These are phyloP conservation scores for Malus hybrid DNA, from an alignment of 331 rosid species.

Conservation along the genomic window DNA sequence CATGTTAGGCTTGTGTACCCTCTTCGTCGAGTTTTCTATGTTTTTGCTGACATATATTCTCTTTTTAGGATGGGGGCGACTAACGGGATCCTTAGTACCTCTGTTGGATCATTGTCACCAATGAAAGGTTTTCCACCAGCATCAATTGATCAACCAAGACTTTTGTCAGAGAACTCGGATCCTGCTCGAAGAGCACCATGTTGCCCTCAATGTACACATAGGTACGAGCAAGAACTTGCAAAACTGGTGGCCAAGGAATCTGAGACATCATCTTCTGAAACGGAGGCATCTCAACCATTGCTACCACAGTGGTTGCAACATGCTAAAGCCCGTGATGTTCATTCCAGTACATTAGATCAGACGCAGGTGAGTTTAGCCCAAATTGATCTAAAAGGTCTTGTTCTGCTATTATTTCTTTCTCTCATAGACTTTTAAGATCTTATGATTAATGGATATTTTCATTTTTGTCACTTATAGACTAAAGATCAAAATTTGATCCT, in stretches of 20 bases:
- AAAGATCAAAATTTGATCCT: conserved; percentile 32
- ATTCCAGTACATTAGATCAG: conserved; percentile 37
- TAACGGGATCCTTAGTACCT: conserved; percentile 64
- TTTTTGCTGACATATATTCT: conserved; percentile 12
- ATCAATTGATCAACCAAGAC: conserved; percentile 32
- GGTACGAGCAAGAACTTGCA: conserved; percentile 47
- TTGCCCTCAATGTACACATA: conserved; percentile 59
- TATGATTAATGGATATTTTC: background rate
- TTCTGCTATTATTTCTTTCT: background rate
- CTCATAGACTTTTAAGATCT: background rate
- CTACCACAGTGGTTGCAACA: conserved; percentile 88
- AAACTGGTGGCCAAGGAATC: conserved; percentile 43
- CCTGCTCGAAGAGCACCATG: conserved; percentile 41
- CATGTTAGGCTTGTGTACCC: background rate
- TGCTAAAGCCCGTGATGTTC: conserved; percentile 43
- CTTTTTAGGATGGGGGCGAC: conserved; percentile 54
- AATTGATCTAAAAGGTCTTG: background rate
- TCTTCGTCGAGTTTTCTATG: conserved; percentile 10
- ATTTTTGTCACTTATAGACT: conserved; percentile 26
- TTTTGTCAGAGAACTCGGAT: conserved; percentile 46
- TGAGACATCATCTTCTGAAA: conserved; percentile 42
- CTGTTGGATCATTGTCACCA: conserved; percentile 65
- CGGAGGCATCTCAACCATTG: conserved; percentile 34
- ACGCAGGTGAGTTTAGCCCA: conserved; percentile 43
- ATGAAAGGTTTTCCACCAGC: conserved; percentile 46